Base-by-base conservation (phyloP, 345 rosid species). In the Physaria fendleri region DNA sequence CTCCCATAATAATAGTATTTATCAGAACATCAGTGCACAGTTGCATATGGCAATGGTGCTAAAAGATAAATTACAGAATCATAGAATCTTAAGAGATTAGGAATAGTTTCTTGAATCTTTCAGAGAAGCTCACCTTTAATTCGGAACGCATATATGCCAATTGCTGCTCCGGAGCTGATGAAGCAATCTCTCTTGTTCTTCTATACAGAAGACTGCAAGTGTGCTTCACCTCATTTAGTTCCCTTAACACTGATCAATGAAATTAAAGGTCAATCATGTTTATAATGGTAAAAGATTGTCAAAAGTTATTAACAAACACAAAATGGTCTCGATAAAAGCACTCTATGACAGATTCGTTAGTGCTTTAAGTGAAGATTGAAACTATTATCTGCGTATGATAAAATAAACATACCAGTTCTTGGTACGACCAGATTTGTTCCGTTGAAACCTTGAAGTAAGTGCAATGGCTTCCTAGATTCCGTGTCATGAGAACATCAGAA, bases 371-470 rank as follows among this genome's bases (percentile, higher is more conserved):
- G 38, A 22, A 8, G n/a, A 23, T 33, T 41, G 22, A 22, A 40
- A 12, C 24, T 42, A 35, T 8, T 44, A 24, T 15, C 8, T 5
- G 22, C n/a, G 39, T 34, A 34, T n/a, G 38, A 12, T 4, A 34
- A 4, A 34, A 34, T 34, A n/a, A 34, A 34, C 15, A 2, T 83
- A 90, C 99, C 95, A 39, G 67, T 83, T 71, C 87, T 75, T 49
- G 95, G 95, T 59, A 90, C 65, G 68, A 85, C 61, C 58, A 93
- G 43, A 20, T 54, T 83, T 40, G 97, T 93, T 42, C 92, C 80
- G 72, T 80, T 87, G 64, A 93, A 83, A 67, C 97, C 99, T 78
- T 83, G 85, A 57, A 93, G 79, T 41, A 89, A 81, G 76, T 82
- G 84, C 42, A 90, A 65, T 35, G 92, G 71, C 72, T 78, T 85